phyloP scores from a whole-genome alignment of 208 protist species.

The Porcisia hertigi region DNA sequence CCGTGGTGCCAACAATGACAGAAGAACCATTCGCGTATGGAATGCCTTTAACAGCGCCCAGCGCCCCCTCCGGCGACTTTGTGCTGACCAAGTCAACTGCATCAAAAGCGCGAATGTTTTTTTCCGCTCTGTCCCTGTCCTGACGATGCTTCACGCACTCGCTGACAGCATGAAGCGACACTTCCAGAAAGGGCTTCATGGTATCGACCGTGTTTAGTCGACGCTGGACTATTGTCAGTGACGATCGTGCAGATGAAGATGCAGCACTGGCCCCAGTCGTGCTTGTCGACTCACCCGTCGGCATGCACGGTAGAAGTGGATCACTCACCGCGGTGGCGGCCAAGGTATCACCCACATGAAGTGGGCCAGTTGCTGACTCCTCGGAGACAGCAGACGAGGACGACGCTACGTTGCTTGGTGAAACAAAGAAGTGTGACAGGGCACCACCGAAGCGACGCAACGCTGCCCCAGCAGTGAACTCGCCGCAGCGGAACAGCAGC shows the following conservation, averaged over 20 bases:
- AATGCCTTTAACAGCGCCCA: neutral
- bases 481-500: slow-evolving; percentile 31
- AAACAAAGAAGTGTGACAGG: slow-evolving; percentile 44
- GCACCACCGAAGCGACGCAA: slow-evolving; percentile 24
- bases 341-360: neutral
- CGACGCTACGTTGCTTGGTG: slow-evolving; percentile 11
- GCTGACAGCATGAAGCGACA: neutral
- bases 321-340: neutral
- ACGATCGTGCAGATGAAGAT: neutral
- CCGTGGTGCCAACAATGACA: neutral
- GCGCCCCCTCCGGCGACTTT: neutral
- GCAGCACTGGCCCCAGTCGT: neutral
- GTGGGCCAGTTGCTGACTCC: neutral
- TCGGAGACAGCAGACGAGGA: neutral
- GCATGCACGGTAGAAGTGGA: neutral
- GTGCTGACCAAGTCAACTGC: slow-evolving; percentile 9
- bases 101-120: slow-evolving; percentile 9
- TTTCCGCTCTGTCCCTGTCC: slow-evolving; percentile 6
- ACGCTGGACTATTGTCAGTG: neutral
- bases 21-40: neutral
- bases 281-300: neutral
- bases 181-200: slow-evolving; percentile 1
- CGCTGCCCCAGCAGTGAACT: slow-evolving; percentile 8
- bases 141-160: neutral
- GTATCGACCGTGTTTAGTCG: neutral